Evolutionary conservation across 805 yeast species (phyloP).

Genomic region (Candida gorgasii): DNA sequence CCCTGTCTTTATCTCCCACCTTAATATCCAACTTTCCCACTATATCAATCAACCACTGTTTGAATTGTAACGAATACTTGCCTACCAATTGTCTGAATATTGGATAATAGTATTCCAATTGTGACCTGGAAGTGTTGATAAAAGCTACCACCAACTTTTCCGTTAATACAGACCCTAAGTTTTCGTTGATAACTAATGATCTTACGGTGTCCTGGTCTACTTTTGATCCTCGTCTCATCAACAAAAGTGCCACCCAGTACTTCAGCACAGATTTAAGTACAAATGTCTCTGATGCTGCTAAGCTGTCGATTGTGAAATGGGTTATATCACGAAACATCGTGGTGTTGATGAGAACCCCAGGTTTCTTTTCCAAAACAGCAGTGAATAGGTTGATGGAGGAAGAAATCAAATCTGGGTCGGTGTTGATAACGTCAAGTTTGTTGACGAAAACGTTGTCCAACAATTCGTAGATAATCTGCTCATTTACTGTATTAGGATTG

Average conservation of each 20-base stretch:
- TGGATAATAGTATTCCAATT: slow-evolving; percentile 57
- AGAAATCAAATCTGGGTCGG: slow-evolving; percentile 63
- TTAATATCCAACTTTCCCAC: slow-evolving; percentile 15
- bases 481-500: slow-evolving; percentile 29
- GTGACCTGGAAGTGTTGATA: slow-evolving; percentile 54
- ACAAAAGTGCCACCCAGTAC: slow-evolving; percentile 56
- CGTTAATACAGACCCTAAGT: slow-evolving; percentile 27
- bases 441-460: slow-evolving; percentile 41
- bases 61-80: slow-evolving; percentile 50
- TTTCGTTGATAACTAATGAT: slow-evolving; percentile 12
- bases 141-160: slow-evolving; percentile 33
- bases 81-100: slow-evolving; percentile 47
- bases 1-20: slow-evolving; percentile 33
- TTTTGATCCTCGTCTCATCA: slow-evolving; percentile 46
- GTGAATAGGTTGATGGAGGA: slow-evolving; percentile 52
- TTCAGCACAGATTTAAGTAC: slow-evolving; percentile 51
- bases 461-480: slow-evolving; percentile 34
- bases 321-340: slow-evolving; percentile 24
- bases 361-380: slow-evolving; percentile 49
- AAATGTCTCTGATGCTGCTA: slow-evolving; percentile 53
- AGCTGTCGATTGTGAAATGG: slow-evolving; percentile 35
- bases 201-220: slow-evolving; percentile 38
- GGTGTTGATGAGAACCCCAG: slow-evolving; percentile 41
- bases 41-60: slow-evolving; percentile 41
- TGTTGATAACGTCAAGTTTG: slow-evolving; percentile 33